These are phyloP conservation scores for Trichosporon faecale DNA, from an alignment of 1,284 basidiomycete species.

Conservation along the genomic window DNA sequence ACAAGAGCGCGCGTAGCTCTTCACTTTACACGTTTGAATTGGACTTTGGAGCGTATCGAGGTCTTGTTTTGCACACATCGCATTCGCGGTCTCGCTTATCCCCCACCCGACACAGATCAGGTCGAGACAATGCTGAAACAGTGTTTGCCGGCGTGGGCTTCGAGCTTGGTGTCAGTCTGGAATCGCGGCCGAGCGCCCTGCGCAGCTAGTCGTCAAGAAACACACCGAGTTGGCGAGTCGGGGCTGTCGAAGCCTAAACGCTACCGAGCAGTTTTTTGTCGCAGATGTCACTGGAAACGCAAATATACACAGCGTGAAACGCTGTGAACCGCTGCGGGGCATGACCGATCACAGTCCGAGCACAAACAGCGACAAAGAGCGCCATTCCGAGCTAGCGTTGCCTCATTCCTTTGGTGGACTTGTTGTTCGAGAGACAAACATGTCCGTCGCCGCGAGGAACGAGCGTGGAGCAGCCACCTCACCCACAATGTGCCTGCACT, in stretches of 20 bases:
- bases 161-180: background rate
- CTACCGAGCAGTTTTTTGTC: background rate
- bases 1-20: background rate
- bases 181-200: too few relatives aligned
- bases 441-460: background rate
- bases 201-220: background rate
- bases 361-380: background rate
- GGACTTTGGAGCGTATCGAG: background rate
- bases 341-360: background rate
- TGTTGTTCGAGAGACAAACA: background rate
- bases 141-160: background rate
- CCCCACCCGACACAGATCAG: too few relatives aligned
- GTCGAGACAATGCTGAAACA: background rate
- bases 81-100: background rate
- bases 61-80: background rate
- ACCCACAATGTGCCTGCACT: background rate
- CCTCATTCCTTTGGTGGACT: background rate
- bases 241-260: background rate
- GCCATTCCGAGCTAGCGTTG: background rate
- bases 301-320: background rate
- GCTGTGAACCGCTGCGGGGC: background rate
- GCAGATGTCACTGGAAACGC: background rate
- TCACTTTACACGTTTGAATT: conserved; percentile 1
- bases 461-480: background rate
- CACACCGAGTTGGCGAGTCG: background rate